These are phyloP conservation scores for Kewa caespitosa DNA, from an alignment of 179 eudicot genomes.

Conservation along the genomic window DNA sequence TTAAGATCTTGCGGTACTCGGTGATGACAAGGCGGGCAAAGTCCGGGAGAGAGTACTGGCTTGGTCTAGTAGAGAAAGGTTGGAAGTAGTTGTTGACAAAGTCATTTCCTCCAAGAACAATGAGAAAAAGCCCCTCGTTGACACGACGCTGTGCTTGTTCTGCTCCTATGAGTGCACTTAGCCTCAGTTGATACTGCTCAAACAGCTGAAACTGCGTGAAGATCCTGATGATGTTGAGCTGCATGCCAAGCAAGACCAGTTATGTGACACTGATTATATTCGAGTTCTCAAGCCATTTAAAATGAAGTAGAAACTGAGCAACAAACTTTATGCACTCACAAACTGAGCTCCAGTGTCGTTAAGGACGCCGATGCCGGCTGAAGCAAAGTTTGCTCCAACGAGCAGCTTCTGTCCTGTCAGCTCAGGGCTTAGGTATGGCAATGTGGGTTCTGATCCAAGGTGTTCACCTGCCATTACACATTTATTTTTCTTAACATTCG, in stretches of 20 bases:
- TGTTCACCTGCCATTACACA: slow-evolving; percentile 41
- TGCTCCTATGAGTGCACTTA: slow-evolving; percentile 30
- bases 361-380: slow-evolving; percentile 59
- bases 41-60: slow-evolving; percentile 31
- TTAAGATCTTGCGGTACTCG: slow-evolving; percentile 37
- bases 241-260: background rate
- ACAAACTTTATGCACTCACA: slow-evolving; percentile 27
- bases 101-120: slow-evolving; percentile 45
- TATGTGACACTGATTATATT: no score
- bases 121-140: slow-evolving; percentile 32
- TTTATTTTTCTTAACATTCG: no score
- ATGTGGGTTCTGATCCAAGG: slow-evolving; percentile 38
- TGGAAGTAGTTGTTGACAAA: slow-evolving; percentile 46
- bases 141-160: slow-evolving; percentile 32
- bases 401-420: slow-evolving; percentile 40
- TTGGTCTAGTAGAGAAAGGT: slow-evolving; percentile 33
- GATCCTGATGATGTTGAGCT: slow-evolving; percentile 52
- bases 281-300: background rate
- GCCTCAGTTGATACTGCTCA: slow-evolving; percentile 33
- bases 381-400: slow-evolving; percentile 56
- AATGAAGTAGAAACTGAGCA: background rate
- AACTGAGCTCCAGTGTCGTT: slow-evolving; percentile 56
- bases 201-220: slow-evolving; percentile 30
- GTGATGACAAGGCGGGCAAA: slow-evolving; percentile 33
- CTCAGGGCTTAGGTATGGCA: slow-evolving; percentile 45